phyloP scores from a whole-genome alignment of 805 yeast genomes.

The Candida koratica region DNA sequence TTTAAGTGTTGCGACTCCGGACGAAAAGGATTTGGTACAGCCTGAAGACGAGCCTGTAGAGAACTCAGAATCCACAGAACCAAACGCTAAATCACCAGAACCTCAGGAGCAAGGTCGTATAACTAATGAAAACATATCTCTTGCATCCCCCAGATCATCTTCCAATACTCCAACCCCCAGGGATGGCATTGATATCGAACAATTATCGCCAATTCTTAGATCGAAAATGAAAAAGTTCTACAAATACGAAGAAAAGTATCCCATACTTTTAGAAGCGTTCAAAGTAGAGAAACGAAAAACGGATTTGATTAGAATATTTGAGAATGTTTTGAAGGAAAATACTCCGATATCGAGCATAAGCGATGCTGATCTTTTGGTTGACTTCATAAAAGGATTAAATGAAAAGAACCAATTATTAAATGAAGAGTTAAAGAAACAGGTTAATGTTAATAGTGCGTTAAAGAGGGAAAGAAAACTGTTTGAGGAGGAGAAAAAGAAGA shows the following conservation, averaged over 20 bases:
- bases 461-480: conserved; percentile 14
- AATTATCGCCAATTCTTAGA: conserved; percentile 54
- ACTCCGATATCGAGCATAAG: conserved; percentile 77
- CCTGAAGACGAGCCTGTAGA: conserved; percentile 39
- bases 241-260: conserved; percentile 90
- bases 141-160: background rate
- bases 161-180: conserved; percentile 1
- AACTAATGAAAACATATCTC: no score
- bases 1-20: conserved; percentile 45
- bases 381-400: conserved; percentile 61
- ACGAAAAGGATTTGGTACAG: conserved; percentile 40
- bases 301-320: conserved; percentile 58
- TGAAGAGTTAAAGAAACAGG: conserved; percentile 56
- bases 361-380: conserved; percentile 67
- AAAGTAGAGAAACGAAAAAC: conserved; percentile 70
- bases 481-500: conserved; percentile 4
- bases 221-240: conserved; percentile 68
- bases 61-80: background rate
- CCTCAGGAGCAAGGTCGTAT: background rate
- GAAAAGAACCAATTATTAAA: conserved; percentile 58
- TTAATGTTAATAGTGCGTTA: conserved; percentile 26
- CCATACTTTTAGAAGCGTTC: conserved; percentile 78
- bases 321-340: conserved; percentile 64
- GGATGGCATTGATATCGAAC: conserved; percentile 32
- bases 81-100: conserved; percentile 10